phyloP scores from a whole-genome alignment of 2,329 filamentous ascomycete genomes.

The Ophiostoma sp. region DNA sequence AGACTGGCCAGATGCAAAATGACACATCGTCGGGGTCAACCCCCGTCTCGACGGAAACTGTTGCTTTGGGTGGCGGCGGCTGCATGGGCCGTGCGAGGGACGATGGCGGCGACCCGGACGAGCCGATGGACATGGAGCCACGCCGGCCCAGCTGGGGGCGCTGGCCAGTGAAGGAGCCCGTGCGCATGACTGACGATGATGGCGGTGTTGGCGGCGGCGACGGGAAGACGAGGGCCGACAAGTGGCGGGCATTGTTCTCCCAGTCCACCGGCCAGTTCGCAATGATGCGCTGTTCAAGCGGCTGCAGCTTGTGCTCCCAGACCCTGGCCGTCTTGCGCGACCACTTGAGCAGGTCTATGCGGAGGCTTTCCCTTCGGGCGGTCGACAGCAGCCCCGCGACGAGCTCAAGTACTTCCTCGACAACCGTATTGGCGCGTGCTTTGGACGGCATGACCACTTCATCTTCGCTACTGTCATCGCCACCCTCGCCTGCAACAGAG shows the following conservation, averaged over 20 bases:
- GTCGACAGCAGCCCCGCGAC: background rate
- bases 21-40: background rate
- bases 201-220: no score
- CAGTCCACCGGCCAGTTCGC: background rate
- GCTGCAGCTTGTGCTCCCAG: slow-evolving; percentile 5
- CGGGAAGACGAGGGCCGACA: background rate
- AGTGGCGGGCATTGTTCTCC: background rate
- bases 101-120: background rate
- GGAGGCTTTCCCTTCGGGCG: background rate
- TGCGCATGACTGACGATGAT: background rate
- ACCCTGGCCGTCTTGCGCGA: background rate
- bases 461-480: background rate
- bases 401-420: background rate
- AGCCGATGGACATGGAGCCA: background rate
- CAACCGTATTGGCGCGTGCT: background rate
- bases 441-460: background rate
- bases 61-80: background rate
- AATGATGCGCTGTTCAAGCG: background rate
- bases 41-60: background rate
- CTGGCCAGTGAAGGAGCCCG: background rate
- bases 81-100: background rate
- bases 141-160: background rate
- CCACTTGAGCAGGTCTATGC: background rate
- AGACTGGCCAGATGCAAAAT: slow-evolving; percentile 19
- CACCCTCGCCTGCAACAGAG: background rate